Evolutionary conservation across 371 early-diverging fungal genomes (phyloP), one percentile per base, ranked within the genome.

Genomic region (Mucor saturninus): DNA sequence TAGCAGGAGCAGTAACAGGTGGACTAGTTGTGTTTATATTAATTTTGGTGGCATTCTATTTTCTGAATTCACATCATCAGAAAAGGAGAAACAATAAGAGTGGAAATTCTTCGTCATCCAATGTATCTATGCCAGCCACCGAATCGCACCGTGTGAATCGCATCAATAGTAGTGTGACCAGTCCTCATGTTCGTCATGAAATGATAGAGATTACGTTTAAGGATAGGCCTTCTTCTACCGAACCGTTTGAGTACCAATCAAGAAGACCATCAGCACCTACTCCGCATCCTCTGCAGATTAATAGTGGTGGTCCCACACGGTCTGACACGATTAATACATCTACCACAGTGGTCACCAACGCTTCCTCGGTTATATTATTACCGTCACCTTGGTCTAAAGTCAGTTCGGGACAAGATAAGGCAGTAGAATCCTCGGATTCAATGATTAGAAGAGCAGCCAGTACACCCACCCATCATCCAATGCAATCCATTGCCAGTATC

Each of bases 1-100:
- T 78, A 60, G 72, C 76, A 11, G 79, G 79, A 7, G 75, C 79
- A 0, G 74, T 78, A 2, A 76, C 74, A 28, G 76, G 74, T 15
- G 70, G 76, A 11, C 29, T 78, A 1, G 79, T 74, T 21, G 74
- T 72, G 5, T 62, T 78, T 29, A 39, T 79, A 10, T 58, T 76
- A 7, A 65, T 79, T 9, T 52, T 79, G 10, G 62, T 76, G 9
- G 72, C 68, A 3, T 52, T 78, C 14, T 75, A 78, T 58, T 50
- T 78, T 39, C 54, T 73, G 13, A 70, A 73, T 51, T 56, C 62
- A 32, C 67, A 73, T 45, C 70, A 72, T 28, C 49, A 62, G 51
- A 40, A 49, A 21, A 30, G 35, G 45, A 51, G 35, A 38, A 50
- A 57, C 11, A 59, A 56, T 13, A 46, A 50, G 45, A 50, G 11